Conservation (phyloP, 768 basidiomycete genomes). For the Dioszegia aurantiaca region DNA sequence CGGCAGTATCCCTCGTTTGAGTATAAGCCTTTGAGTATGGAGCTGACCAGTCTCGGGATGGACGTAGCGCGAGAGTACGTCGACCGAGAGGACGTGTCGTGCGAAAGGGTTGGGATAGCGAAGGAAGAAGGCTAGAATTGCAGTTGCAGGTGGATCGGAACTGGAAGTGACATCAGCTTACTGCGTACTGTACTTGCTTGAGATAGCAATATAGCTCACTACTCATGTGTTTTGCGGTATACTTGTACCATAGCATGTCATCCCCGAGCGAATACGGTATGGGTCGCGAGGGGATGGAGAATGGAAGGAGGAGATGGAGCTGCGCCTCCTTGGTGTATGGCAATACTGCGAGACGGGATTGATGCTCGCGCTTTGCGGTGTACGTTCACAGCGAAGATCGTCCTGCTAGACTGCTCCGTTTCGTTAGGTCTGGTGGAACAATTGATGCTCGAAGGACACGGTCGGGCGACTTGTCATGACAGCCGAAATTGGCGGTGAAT, state of each 20-base stretch:
- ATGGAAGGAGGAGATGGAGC: too few species aligned
- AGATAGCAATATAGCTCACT: slow-evolving; percentile 23
- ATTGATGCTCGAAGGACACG: too few species aligned
- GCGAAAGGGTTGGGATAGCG: slow-evolving; percentile 96
- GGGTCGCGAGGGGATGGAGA: not conserved
- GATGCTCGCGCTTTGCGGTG: too few species aligned
- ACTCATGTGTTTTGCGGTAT: slow-evolving; percentile 40
- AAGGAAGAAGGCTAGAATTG: slow-evolving; percentile 87
- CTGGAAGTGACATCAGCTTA: too few species aligned
- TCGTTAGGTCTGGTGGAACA: too few species aligned
- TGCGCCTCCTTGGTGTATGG: too few species aligned
- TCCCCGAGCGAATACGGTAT: not conserved
- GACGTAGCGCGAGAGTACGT: slow-evolving; percentile 80
- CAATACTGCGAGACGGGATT: too few species aligned
- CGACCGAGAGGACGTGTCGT: slow-evolving; percentile 88
- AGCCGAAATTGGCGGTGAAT: too few species aligned
- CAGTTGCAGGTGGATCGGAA: slow-evolving; percentile 91
- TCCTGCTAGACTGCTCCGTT: not conserved
- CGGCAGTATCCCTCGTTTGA: slow-evolving; percentile 87
- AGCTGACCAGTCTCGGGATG: slow-evolving; percentile 69
- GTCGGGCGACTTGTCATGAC: too few species aligned
- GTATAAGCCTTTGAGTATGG: slow-evolving; percentile 80
- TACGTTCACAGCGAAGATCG: not conserved
- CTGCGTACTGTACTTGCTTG: not conserved
- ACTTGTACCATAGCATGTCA: slow-evolving; percentile 35